Percentiles rank a stretch among this genome's conserved stretches.
Conservation (phyloP, 441 rosid species). For the Erysimum cheiri region DNA sequence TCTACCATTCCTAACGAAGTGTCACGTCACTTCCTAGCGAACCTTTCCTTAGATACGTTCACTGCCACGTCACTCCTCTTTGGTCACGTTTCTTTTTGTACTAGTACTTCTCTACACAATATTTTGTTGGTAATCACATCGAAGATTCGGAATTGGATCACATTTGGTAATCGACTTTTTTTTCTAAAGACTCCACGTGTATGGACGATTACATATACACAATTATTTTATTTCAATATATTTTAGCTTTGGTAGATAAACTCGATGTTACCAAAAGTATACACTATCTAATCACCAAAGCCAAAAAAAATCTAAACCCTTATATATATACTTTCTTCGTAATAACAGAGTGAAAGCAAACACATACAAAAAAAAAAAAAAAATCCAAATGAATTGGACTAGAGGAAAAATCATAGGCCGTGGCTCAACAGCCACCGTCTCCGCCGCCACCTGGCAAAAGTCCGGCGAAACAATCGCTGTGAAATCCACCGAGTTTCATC, state of each 20-base stretch:
- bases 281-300: conserved; percentile 27
- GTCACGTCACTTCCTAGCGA: conserved; percentile 45
- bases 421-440: conserved; percentile 83
- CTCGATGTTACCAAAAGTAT: conserved; percentile 51
- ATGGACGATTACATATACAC: conserved; percentile 9
- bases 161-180: conserved; percentile 38
- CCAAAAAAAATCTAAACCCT: conserved; percentile 24
- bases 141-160: conserved; percentile 25
- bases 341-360: conserved; percentile 32
- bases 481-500: conserved; percentile 57
- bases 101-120: conserved; percentile 18
- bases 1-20: conserved; percentile 38
- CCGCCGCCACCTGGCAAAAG: conserved; percentile 53
- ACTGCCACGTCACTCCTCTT: conserved; percentile 42
- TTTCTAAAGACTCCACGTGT: conserved; percentile 37
- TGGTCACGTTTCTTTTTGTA: conserved; percentile 39
- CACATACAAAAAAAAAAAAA: conserved; percentile 19
- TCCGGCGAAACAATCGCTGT: conserved; percentile 67
- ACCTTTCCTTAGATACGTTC: conserved; percentile 36
- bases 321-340: conserved; percentile 15
- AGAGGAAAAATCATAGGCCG: conserved; percentile 67
- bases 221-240: conserved; percentile 9
- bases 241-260: conserved; percentile 37
- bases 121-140: conserved; percentile 30
- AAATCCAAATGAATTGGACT: conserved; percentile 69